Evolutionary conservation across 2,329 filamentous ascomycete genomes (phyloP), one percentile per base, ranked within the genome.

Genomic region (Microcyclospora tardicrescens): DNA sequence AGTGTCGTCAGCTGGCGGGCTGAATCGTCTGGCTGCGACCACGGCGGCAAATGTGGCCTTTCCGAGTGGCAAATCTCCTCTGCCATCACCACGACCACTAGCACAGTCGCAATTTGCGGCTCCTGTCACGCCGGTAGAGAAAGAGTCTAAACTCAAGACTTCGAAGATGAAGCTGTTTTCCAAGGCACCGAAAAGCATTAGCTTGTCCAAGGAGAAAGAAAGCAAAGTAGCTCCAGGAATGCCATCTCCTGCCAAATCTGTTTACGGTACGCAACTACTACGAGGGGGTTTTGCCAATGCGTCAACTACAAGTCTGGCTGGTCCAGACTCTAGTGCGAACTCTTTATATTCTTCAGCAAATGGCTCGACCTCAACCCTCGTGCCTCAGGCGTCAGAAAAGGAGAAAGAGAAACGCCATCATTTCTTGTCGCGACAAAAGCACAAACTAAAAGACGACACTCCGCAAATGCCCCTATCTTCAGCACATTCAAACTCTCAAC

Each of bases 111-210:
- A 35, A 36, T 48, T 19, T 49, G 33, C 37, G 14, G 13, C 30
- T 6, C 43, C 40, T 5, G 28, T 51, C 15, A 46, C 48, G 29
- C 50, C 51, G 12, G 44, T 50, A 8, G 60, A 61, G 2, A 77
- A 81, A 48, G 79, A 81, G 57, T 69, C 71, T 37, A 77, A 77
- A 15, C 73, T 75, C 50, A 67, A 73, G 51, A 83, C 84, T 60
- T 77, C 77, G 44, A 86, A 85, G 61, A 81, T 84, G 57, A 89
- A 89, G 64, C 68, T 89, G 19, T 87, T 87, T 56, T 84, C 79
- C 6, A 73, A 83, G 36, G 14, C 30, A 32, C 81, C 81, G 0
- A 80, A 81, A 53, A 85, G 80, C 61, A 82, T 85, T 50, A 72
- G 74, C 36, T 75, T 77, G 41, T 72, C 71, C n/a, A 84, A 81